Percentiles rank a stretch among this genome's conserved stretches.
phyloP scores from a whole-genome alignment of 495 filamentous ascomycete genomes.

The Cercophora sp. region DNA sequence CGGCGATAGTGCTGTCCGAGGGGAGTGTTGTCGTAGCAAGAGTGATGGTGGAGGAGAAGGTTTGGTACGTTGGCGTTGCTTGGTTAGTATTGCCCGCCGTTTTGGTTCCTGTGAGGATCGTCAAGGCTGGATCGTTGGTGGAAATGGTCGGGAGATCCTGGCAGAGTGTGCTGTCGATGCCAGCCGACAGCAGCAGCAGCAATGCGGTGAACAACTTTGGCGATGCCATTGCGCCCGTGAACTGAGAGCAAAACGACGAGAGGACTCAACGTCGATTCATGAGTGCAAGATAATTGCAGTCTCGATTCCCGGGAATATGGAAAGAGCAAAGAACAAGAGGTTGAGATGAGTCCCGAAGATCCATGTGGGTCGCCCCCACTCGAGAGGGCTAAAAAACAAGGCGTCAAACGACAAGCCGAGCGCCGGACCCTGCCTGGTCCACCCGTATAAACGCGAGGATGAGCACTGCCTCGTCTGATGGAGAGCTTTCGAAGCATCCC shows the following conservation, averaged over 20 bases:
- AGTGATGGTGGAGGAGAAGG: conserved; percentile 33
- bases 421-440: background rate
- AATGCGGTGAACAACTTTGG: conserved; percentile 12
- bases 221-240: conserved; percentile 20
- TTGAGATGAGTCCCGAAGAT: too few relatives aligned
- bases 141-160: conserved; percentile 2
- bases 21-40: conserved; percentile 25
- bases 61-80: conserved; percentile 37
- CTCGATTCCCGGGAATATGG: too few relatives aligned
- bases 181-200: conserved; percentile 13
- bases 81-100: conserved; percentile 19
- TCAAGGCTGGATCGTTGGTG: conserved; percentile 27
- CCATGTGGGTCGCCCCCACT: too few relatives aligned
- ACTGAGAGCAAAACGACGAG: too few relatives aligned
- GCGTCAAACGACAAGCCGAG: background rate
- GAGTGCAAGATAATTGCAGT: too few relatives aligned
- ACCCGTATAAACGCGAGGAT: background rate
- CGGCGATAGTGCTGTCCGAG: conserved; percentile 18
- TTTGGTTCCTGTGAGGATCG: conserved; percentile 36
- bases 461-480: conserved; percentile 6
- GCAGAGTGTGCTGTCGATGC: conserved; percentile 4
- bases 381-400: background rate
- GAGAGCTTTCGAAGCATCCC: background rate
- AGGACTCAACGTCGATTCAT: too few relatives aligned
- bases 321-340: too few relatives aligned